phyloP scores from a whole-genome alignment of 208 protist species.

The Naegleria lovaniensis region DNA sequence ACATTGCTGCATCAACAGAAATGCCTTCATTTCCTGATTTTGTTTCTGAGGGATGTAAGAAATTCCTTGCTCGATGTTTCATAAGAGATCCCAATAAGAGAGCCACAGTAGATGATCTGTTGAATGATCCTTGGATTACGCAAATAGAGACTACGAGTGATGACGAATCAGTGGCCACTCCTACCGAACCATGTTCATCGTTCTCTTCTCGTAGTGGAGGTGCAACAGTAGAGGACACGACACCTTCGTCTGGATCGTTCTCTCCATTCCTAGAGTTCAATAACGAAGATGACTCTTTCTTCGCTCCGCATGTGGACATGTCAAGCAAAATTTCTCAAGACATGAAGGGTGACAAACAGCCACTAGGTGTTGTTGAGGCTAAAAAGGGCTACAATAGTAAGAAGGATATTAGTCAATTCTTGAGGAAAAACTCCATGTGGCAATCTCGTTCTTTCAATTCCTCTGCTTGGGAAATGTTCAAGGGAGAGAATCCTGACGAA shows the following conservation, averaged over 20 bases:
- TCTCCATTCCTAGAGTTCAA: background rate
- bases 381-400: background rate
- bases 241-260: background rate
- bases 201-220: background rate
- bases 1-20: constrained; percentile 12
- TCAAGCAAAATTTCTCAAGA: background rate
- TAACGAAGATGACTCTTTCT: background rate
- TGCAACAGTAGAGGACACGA: background rate
- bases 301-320: background rate
- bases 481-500: background rate
- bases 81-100: constrained; percentile 9
- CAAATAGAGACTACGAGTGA: background rate
- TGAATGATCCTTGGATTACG: constrained; percentile 17
- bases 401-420: background rate
- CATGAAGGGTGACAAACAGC: background rate
- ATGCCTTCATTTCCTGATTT: background rate
- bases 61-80: constrained; percentile 21
- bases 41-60: background rate
- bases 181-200: background rate
- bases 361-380: background rate
- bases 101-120: background rate
- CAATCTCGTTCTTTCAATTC: background rate
- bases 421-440: background rate
- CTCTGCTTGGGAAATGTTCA: background rate
- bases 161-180: background rate